Percentiles rank a stretch among this genome's conserved stretches.
phyloP scores from a whole-genome alignment of 2,329 filamentous ascomycete genomes.

The Xylaria sp. region DNA sequence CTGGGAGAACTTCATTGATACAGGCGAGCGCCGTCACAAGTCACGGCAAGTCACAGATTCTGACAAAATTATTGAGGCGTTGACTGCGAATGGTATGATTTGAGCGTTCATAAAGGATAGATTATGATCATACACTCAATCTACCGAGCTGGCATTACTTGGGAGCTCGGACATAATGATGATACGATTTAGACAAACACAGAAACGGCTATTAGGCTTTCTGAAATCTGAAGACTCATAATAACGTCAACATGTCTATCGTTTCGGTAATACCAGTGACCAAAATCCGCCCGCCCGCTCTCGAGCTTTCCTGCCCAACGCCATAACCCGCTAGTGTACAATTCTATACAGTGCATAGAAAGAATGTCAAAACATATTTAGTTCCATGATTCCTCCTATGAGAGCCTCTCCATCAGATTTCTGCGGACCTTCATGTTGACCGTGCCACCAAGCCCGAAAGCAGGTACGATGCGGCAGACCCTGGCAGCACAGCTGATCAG shows the following conservation, averaged over 20 bases:
- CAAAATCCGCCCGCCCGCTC: conserved; percentile 23
- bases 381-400: conserved; percentile 34
- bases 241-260: conserved; percentile 19
- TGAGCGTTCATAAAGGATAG: conserved; percentile 29
- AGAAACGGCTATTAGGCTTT: background rate
- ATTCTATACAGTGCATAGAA: conserved; percentile 25
- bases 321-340: conserved; percentile 33
- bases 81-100: conserved; percentile 51
- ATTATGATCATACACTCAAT: background rate
- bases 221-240: background rate
- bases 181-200: background rate
- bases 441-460: conserved; percentile 88
- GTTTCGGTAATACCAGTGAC: background rate
- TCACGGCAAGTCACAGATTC: conserved; percentile 51
- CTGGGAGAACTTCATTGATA: conserved; percentile 83
- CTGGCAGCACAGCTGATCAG: conserved; percentile 76
- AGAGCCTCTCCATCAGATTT: conserved; percentile 72
- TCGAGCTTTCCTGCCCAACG: conserved; percentile 35
- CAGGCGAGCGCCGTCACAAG: conserved; percentile 53
- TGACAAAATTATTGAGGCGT: conserved; percentile 57
- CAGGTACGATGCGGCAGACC: conserved; percentile 86
- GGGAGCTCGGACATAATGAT: background rate
- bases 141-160: background rate
- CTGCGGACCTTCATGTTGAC: conserved; percentile 80
- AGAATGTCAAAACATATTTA: conserved; percentile 1